Base-by-base conservation (phyloP, 73 alveolate species). In the Paramecium biaurelia region DNA sequence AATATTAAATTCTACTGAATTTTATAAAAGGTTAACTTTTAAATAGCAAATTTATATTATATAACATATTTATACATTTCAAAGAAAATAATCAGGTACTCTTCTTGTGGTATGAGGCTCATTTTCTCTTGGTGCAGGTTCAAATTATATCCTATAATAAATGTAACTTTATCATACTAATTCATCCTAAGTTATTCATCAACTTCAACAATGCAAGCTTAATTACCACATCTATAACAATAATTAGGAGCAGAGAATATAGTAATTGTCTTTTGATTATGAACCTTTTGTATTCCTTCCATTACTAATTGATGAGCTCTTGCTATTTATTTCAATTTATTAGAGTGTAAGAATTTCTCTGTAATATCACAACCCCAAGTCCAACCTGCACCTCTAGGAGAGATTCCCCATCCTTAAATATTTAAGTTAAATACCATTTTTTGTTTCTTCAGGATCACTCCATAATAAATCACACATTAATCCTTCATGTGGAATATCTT, bases 221-320 rank as follows among this genome's bases (percentile, higher is more conserved):
- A 93, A 85, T 97, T 97, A 12, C 99, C 99, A 88, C 99, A 96
- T 87, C 99, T 86, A 94, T 98, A 97, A 89, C 99, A 97, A 94
- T 97, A 97, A 97, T 97, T 97, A 14, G 99, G 99, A 23, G 99
- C 99, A 23, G 98, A 95, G 93, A 97, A 97, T 28, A 97, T 92
- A 37, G 99, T 97, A 43, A 97, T 97, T 41, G 96, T 98, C 38
- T 96, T 85, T 92, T 95, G 70, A 70, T 96, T 96, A 92, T 87
- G 97, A 24, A 86, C 93, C 53, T 94, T 85, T 32, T 92, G 76
- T 43, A 89, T 56, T 92, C 95, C 98, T 94, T 94, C 94, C 97
- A 94, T 92, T n/a, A 93, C 97, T 18, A 95, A 58, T 68, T 96
- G 32, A 70, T 93, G 97, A 5, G 96, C 97, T 57, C 97, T 93